These are phyloP conservation scores for Balamuthia mandrillaris DNA, from an alignment of 208 protist species.

Conservation along the genomic window DNA sequence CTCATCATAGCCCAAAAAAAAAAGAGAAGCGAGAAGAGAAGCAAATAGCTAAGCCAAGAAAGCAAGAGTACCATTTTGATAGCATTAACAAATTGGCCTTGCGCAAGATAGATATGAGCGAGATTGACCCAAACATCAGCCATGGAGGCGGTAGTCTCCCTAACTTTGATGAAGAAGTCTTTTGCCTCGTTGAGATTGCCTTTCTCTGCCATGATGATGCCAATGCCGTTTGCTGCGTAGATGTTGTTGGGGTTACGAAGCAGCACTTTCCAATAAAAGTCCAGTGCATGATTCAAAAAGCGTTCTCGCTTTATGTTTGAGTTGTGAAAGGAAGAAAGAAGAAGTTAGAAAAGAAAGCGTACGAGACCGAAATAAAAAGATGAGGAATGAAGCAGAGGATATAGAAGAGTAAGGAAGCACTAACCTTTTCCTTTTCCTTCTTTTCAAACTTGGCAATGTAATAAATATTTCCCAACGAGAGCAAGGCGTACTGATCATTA, in stretches of 20 bases:
- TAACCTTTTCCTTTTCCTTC: constrained; percentile 42
- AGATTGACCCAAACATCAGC: constrained; percentile 45
- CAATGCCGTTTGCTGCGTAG: constrained; percentile 60
- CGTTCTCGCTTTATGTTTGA: constrained; percentile 4
- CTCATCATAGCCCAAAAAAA: constrained; percentile 7
- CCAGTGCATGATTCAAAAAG: constrained; percentile 37
- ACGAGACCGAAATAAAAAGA: neutral
- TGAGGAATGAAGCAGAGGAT: no score
- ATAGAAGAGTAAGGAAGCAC: constrained; percentile 11
- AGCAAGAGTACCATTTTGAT: no score
- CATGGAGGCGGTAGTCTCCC: neutral
- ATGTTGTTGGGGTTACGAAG: constrained; percentile 47
- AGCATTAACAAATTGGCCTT: constrained; percentile 43
- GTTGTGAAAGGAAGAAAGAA: neutral
- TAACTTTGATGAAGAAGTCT: constrained; percentile 54
- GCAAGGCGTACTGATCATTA: constrained; percentile 14
- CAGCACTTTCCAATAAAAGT: constrained; percentile 41
- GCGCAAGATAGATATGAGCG: constrained; percentile 37
- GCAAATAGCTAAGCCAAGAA: no score
- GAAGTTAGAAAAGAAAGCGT: neutral
- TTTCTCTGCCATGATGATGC: constrained; percentile 53
- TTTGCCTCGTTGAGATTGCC: constrained; percentile 38
- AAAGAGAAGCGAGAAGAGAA: no score
- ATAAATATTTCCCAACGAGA: constrained; percentile 27
- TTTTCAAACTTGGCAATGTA: neutral